A percentile compares a stretch with the other conserved stretches of the same genome.
Conservation (phyloP, 2,329 filamentous ascomycete species). For the Akanthomyces muscarius region DNA sequence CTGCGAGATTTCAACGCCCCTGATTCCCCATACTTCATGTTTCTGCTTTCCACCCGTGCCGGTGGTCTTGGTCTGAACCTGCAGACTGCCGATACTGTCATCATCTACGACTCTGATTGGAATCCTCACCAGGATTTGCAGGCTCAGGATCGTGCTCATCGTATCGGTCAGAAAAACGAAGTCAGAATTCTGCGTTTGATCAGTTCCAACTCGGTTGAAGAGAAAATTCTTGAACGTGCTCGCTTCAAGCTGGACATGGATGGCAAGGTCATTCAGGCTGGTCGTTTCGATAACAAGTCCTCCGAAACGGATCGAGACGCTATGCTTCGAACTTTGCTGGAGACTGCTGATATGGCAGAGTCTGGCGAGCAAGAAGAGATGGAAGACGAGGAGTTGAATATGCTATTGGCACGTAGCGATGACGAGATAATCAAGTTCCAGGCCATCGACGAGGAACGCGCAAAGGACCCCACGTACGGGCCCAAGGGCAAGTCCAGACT, state of each 20-base stretch:
- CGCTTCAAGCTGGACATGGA: slow-evolving; percentile 99
- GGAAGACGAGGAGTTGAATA: slow-evolving; percentile 95
- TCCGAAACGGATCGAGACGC: slow-evolving; percentile 98
- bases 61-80: slow-evolving; percentile 96
- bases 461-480: slow-evolving; percentile 66
- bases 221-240: slow-evolving; percentile 95
- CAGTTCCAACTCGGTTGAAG: slow-evolving; percentile 94
- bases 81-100: slow-evolving; percentile 97
- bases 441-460: slow-evolving; percentile 73
- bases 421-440: slow-evolving; percentile 76
- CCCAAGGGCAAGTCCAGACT: slow-evolving; percentile 70
- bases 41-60: slow-evolving; percentile 95
- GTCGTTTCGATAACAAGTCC: slow-evolving; percentile 99
- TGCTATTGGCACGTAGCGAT: slow-evolving; percentile 87
- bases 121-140: slow-evolving; percentile 99
- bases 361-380: slow-evolving; percentile 84
- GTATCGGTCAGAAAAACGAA: slow-evolving; percentile 99
- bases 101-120: slow-evolving; percentile 99
- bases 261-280: slow-evolving; percentile 97
- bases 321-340: slow-evolving; percentile 88
- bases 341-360: slow-evolving; percentile 70
- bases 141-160: slow-evolving; percentile 98
- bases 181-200: slow-evolving; percentile 94
- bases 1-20: slow-evolving; percentile 86
- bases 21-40: slow-evolving; percentile 91